Percentiles rank a stretch among this genome's conserved stretches.
Conservation (phyloP, 192 early-diverging fungal genomes). For the Lunasporangiospora selenospora region DNA sequence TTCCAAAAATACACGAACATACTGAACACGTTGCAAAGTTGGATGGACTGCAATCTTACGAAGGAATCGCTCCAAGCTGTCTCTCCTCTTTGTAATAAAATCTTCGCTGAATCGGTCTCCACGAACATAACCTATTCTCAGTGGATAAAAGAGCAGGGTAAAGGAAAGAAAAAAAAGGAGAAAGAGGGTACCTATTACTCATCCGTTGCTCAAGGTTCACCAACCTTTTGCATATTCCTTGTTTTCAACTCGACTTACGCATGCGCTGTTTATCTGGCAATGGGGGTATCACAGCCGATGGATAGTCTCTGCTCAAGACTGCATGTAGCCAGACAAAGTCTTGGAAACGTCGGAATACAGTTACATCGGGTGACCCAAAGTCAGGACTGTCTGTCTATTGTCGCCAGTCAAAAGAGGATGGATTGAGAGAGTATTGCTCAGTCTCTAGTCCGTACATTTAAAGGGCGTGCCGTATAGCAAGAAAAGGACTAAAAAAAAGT, state of each 20-base stretch:
- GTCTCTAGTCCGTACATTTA: not conserved
- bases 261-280: conserved; percentile 92
- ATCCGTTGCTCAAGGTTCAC: not conserved
- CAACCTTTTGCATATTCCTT: not conserved
- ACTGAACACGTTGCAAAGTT: conserved; percentile 70
- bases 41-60: conserved; percentile 85
- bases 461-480: conserved; percentile 1
- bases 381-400: conserved; percentile 64
- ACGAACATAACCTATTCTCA: conserved; percentile 82
- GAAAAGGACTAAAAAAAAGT: conserved; percentile 19
- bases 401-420: no score
- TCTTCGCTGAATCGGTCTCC: conserved; percentile 94
- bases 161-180: not conserved
- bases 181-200: not conserved
- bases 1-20: conserved; percentile 84
- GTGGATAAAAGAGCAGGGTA: not conserved
- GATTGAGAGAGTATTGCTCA: not conserved
- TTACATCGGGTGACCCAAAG: conserved; percentile 59
- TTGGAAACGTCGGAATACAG: conserved; percentile 89
- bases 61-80: conserved; percentile 86
- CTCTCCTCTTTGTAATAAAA: conserved; percentile 84
- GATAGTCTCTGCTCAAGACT: conserved; percentile 74
- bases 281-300: conserved; percentile 86
- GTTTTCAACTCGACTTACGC: conserved; percentile 52
- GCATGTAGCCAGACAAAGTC: conserved; percentile 93